Evolutionary conservation across 495 filamentous ascomycete genomes (phyloP).

Genomic region (Annulohypoxylon stygium): DNA sequence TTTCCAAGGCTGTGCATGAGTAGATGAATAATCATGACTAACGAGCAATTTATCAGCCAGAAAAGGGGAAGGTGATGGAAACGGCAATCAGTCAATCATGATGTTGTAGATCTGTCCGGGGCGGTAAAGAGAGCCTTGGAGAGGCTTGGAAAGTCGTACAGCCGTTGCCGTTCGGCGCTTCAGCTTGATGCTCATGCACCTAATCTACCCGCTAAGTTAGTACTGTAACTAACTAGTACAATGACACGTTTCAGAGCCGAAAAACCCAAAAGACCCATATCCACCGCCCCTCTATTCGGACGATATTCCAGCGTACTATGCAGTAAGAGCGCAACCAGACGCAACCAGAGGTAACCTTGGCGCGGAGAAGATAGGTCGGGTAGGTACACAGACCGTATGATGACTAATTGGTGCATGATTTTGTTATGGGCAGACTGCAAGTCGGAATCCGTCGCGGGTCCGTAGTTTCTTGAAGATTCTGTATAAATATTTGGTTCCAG

Average conservation of each 20-base stretch:
- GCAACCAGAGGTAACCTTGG: background rate
- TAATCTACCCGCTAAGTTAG: constrained; percentile 12
- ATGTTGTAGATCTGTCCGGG: background rate
- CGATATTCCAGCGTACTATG: background rate
- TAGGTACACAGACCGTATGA: background rate
- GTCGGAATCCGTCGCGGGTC: background rate
- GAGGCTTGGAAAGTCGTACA: background rate
- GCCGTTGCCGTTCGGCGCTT: background rate
- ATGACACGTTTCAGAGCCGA: constrained; percentile 29
- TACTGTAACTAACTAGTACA: background rate
- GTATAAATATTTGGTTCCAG: constrained; percentile 31
- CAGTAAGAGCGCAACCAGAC: background rate
- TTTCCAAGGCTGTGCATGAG: background rate
- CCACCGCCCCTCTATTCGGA: constrained; percentile 1
- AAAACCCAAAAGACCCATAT: background rate
- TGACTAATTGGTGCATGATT: constrained; percentile 26
- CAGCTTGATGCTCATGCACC: constrained; percentile 9
- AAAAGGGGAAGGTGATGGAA: background rate
- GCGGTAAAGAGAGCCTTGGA: background rate
- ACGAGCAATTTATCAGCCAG: background rate
- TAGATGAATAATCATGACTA: background rate
- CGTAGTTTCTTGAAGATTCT: constrained; percentile 14
- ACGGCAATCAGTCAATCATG: background rate
- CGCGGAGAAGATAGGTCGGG: background rate
- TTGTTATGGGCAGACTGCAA: background rate